Evolutionary conservation across 2,329 filamentous ascomycete genomes (phyloP).

Genomic region (Talaromyces sp.): DNA sequence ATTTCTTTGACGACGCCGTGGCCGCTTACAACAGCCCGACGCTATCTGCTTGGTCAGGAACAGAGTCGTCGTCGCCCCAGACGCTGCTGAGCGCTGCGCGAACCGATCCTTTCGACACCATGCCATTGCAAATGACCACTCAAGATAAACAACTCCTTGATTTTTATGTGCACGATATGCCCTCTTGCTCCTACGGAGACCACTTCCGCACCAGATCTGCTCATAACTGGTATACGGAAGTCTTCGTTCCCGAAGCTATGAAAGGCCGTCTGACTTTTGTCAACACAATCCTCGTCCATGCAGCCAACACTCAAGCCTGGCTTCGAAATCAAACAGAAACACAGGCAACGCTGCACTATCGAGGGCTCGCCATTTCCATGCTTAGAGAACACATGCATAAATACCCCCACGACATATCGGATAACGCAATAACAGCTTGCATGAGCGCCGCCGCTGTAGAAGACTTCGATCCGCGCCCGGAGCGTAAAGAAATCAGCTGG

Average conservation of each 20-base stretch:
- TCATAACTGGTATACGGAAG: constrained; percentile 34
- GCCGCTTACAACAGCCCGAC: neutral
- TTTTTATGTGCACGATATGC: constrained; percentile 37
- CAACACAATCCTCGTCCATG: constrained; percentile 34
- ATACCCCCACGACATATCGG: constrained; percentile 28
- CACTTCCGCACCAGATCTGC: constrained; percentile 27
- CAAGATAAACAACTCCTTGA: constrained; percentile 32
- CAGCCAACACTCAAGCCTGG: constrained; percentile 34
- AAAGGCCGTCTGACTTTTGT: constrained; percentile 33
- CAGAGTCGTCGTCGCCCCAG: constrained; percentile 13
- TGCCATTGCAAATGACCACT: constrained; percentile 26
- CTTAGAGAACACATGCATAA: constrained; percentile 27
- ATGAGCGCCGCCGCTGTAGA: constrained; percentile 35
- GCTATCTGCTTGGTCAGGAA: constrained; percentile 13
- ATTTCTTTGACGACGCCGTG: neutral
- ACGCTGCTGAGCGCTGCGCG: constrained; percentile 31
- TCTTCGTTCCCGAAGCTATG: constrained; percentile 37
- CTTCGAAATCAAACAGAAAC: constrained; percentile 29
- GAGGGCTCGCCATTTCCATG: constrained; percentile 27
- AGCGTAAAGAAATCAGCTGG: constrained; percentile 33
- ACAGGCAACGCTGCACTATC: constrained; percentile 24
- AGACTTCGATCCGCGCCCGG: constrained; percentile 34
- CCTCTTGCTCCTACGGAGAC: constrained; percentile 33
- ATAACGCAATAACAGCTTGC: constrained; percentile 34
- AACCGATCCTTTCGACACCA: constrained; percentile 32